phyloP scores from a whole-genome alignment of 78 protist species.

The Polysphondylium violaceum region DNA sequence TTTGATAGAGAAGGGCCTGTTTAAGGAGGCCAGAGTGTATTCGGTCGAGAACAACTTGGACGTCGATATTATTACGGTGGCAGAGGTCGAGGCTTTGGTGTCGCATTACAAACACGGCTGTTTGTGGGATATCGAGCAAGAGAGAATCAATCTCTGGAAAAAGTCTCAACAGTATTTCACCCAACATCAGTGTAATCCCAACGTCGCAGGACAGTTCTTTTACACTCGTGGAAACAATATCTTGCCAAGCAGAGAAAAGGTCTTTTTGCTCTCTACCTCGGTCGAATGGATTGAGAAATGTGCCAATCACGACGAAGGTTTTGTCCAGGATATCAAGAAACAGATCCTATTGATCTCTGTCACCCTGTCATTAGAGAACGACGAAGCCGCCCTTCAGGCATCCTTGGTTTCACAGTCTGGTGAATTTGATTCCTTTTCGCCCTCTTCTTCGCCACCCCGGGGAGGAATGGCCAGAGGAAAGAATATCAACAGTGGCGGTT shows the following conservation, averaged over 20 bases:
- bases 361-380: slow-evolving; percentile 14
- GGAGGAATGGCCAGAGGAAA: too few species aligned
- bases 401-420: slow-evolving; percentile 5
- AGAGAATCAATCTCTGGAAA: slow-evolving; percentile 78
- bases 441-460: slow-evolving; percentile 13
- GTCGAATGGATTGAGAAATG: slow-evolving; percentile 57
- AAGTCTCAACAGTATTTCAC: slow-evolving; percentile 68
- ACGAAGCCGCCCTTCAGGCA: background rate
- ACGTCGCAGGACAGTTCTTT: slow-evolving; percentile 54
- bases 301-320: background rate
- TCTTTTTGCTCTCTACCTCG: slow-evolving; percentile 2
- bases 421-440: slow-evolving; percentile 9
- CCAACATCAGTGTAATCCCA: slow-evolving; percentile 39
- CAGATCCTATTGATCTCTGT: slow-evolving; percentile 52
- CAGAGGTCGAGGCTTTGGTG: slow-evolving; percentile 54
- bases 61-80: slow-evolving; percentile 26
- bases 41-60: slow-evolving; percentile 42
- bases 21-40: slow-evolving; percentile 53
- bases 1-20: slow-evolving; percentile 45
- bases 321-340: slow-evolving; percentile 54
- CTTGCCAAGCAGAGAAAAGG: slow-evolving; percentile 36
- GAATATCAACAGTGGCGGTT: too few species aligned
- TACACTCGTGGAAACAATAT: slow-evolving; percentile 12
- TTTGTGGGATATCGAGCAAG: slow-evolving; percentile 72
- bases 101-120: slow-evolving; percentile 66